Base-by-base conservation (phyloP, 1,284 basidiomycete genomes). In the Pascua sp. region DNA sequence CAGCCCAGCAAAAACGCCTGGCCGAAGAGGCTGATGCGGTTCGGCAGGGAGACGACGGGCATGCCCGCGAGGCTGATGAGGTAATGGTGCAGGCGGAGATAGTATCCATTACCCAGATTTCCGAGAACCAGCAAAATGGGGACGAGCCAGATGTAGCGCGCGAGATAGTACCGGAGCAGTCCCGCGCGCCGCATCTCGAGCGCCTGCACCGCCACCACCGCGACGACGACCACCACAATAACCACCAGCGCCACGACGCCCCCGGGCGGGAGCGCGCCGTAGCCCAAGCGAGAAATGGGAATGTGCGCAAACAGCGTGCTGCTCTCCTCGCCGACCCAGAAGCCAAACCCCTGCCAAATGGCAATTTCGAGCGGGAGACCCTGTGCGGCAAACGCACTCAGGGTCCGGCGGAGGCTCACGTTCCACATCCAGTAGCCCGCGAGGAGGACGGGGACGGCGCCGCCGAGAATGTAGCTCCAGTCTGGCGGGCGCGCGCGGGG, bases 251-350 rank as follows among this genome's bases (percentile, higher is more conserved):
- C 60, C 24, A 67, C 57, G 10, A 72, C 49, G 10, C 70, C 73
- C 36, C 55, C 62, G 8, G 67, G 55, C 16, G 59, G 53, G 15
- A 76, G 62, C 1, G 55, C 38, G 46, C 67, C 70, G 53, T 73
- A 73, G 0, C 71, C 72, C 11, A 75, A 54, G 10, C 73, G 49
- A 5, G 62, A 56, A 50, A 75, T 70, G 12, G 74, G 74, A 40
- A 76, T 53, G 43, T 59, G 63, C 15, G 67, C 65, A 55, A 76
- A 75, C 5, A 76, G 64, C 7, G 67, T 70, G 15, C 61, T 64
- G 47, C 64, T 67, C 54, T 76, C 74, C 5, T 73, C 59, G 2
- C 74, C 74, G 41, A 76, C 63, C 74, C 74, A 76, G 56, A 60
- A 71, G 13, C 74, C 72, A n/a, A 61, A 39, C 0, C 74, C 72